Evolutionary conservation across 2,329 filamentous ascomycete genomes (phyloP).

Genomic region (Cladophialophora exuberans): DNA sequence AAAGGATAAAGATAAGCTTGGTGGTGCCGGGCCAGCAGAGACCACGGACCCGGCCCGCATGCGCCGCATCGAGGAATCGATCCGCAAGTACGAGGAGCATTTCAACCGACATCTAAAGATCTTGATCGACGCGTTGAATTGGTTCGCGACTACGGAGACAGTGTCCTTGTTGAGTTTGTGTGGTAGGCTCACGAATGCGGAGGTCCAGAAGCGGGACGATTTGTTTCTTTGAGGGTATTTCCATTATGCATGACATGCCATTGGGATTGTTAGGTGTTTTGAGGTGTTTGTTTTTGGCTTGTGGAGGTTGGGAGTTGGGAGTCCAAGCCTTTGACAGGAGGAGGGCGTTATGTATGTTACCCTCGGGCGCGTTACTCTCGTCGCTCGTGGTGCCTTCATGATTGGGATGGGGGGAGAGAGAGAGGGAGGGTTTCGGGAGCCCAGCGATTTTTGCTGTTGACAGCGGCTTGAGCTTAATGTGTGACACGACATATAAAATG

Average conservation of each 20-base stretch:
- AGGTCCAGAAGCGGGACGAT: conserved; percentile 34
- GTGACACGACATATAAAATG: too few species aligned
- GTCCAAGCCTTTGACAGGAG: too few species aligned
- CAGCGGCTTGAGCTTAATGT: too few species aligned
- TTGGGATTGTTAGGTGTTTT: neutral
- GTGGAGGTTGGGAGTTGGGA: neutral
- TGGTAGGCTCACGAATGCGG: conserved; percentile 64
- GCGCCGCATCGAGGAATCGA: conserved; percentile 79
- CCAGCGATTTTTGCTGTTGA: too few species aligned
- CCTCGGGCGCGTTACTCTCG: too few species aligned
- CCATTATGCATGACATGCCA: neutral
- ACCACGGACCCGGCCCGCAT: conserved; percentile 62
- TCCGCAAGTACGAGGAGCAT: conserved; percentile 90
- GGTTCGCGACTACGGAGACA: conserved; percentile 96
- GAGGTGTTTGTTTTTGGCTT: neutral
- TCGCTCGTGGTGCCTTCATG: neutral
- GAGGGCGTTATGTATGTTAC: too few species aligned
- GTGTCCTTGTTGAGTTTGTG: conserved; percentile 89
- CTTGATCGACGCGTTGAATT: conserved; percentile 88
- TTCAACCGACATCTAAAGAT: conserved; percentile 93
- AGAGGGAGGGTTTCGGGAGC: too few species aligned
- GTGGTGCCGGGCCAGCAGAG: conserved; percentile 30
- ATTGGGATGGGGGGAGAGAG: too few species aligned
- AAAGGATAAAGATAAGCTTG: too few species aligned
- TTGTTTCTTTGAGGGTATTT: conserved; percentile 19